phyloP scores from a whole-genome alignment of 306 rosid species.

The Myrica gale region DNA sequence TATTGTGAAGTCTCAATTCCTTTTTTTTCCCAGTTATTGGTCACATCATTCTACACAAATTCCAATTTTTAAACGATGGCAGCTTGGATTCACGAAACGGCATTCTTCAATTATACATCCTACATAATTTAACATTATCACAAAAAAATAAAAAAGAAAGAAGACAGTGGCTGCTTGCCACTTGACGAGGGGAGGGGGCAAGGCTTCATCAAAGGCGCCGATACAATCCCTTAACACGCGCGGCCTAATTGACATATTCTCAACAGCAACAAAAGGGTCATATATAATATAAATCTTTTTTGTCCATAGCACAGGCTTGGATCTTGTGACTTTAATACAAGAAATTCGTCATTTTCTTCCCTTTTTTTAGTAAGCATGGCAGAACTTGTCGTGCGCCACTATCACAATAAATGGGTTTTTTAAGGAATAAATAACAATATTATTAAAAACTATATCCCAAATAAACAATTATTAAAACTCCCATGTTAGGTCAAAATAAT shows the following conservation, averaged over 20 bases:
- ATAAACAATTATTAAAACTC: conserved; percentile 19
- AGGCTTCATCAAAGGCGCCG: neutral
- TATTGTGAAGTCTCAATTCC: neutral
- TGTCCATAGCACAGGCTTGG: conserved; percentile 32
- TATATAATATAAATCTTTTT: neutral
- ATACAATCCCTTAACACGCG: conserved; percentile 23
- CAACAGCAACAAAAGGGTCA: neutral
- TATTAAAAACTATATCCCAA: neutral
- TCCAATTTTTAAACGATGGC: neutral
- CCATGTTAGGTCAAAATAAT: conserved; percentile 41
- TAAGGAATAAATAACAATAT: neutral
- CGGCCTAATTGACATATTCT: neutral
- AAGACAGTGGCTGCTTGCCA: neutral
- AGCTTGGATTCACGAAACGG: neutral
- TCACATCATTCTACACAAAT: neutral
- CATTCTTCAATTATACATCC: neutral
- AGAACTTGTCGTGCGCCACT: conserved; percentile 38
- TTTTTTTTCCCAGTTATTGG: neutral
- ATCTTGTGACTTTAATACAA: conserved; percentile 29
- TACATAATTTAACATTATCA: neutral
- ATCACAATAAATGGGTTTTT: conserved; percentile 1
- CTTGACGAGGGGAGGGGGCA: neutral
- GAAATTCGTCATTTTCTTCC: conserved; percentile 19
- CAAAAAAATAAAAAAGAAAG: neutral
- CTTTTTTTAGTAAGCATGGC: conserved; percentile 12